Evolutionary conservation across 1,284 basidiomycete species (phyloP).

Genomic region (Paramarasmius palmivorus): DNA sequence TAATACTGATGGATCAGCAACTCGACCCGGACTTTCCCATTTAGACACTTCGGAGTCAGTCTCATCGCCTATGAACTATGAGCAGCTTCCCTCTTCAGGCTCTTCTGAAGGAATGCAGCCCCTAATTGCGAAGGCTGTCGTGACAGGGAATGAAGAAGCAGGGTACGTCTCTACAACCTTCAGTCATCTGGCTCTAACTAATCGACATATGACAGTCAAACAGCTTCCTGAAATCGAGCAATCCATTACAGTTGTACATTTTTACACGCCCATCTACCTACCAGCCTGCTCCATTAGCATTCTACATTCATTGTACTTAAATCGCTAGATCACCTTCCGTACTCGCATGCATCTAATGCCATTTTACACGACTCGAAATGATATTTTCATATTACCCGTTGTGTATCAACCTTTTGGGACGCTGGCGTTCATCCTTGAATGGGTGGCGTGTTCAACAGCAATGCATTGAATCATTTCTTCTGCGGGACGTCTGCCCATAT

Average conservation of each 20-base stretch:
- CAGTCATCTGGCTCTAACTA: too few relatives aligned
- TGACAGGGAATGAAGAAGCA: neutral
- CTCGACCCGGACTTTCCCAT: neutral
- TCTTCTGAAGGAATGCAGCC: slow-evolving; percentile 25
- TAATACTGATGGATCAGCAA: neutral
- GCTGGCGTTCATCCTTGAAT: too few relatives aligned
- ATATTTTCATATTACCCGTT: too few relatives aligned
- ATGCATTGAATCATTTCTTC: slow-evolving; percentile 13
- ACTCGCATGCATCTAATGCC: neutral
- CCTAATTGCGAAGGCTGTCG: slow-evolving; percentile 13
- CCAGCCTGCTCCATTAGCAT: slow-evolving; percentile 7
- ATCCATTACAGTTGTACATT: too few relatives aligned
- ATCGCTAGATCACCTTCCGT: neutral
- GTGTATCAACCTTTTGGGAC: too few relatives aligned
- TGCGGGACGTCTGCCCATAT: slow-evolving; percentile 40
- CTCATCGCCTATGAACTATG: slow-evolving; percentile 17
- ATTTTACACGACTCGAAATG: neutral
- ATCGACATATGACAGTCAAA: neutral
- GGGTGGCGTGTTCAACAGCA: too few relatives aligned
- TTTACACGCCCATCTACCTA: too few relatives aligned
- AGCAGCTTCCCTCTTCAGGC: slow-evolving; percentile 26
- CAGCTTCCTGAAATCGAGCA: too few relatives aligned
- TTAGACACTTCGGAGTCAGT: slow-evolving; percentile 9
- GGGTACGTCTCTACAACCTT: neutral
- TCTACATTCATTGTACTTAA: neutral